Evolutionary conservation across 2,329 filamentous ascomycete species (phyloP), one percentile per base, ranked within the genome.

Genomic region (Arthrobotrys pseudoclavata): DNA sequence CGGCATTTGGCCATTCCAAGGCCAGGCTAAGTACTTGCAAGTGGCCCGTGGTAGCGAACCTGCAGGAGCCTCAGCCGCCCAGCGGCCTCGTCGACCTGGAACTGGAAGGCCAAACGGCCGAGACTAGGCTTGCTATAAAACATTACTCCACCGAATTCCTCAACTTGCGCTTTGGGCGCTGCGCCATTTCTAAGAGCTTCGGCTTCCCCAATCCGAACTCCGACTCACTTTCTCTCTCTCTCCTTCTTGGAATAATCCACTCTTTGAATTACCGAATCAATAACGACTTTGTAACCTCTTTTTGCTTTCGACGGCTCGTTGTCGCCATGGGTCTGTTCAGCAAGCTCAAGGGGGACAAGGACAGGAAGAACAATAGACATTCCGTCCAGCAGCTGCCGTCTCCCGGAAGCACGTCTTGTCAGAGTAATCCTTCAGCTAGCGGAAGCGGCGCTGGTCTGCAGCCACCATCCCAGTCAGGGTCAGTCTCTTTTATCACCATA

Each of bases 301-400:
- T 2, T 40, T 63, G 18, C 22, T 50, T 22, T 50, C 34, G 7
- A 40, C 29, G n/a, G 24, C 24, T 31, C 20, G 29, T 24, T 53
- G 45, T 64, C 64, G 66, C 60, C 66, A 76, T 76, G 72, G 72
- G 72, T 45, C 29, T 76, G 37, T 76, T 76, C 31, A 76, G 66
- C 66, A 69, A 68, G 66, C 57, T 60, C 48, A 76, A 76, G 24
- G 72, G 57, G 61, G 45, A 64, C 66, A 76, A 70, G 66, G 45
- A 64, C 66, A 76, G 67, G 66, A 76, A 76, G 66, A 69, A 76
- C 29, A 66, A 76, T n/a, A 76, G 72, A 55, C 57, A 76, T 60
- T 76, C 72, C 9, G 52, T 76, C 37, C 48, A 57, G n/a, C 63
- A 69, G 20, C 18, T 50, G 22, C 55, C 48, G n/a, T 57, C 70